These are phyloP conservation scores for Ruellia speciosa DNA, from an alignment of 305 asterid species.

Conservation along the genomic window DNA sequence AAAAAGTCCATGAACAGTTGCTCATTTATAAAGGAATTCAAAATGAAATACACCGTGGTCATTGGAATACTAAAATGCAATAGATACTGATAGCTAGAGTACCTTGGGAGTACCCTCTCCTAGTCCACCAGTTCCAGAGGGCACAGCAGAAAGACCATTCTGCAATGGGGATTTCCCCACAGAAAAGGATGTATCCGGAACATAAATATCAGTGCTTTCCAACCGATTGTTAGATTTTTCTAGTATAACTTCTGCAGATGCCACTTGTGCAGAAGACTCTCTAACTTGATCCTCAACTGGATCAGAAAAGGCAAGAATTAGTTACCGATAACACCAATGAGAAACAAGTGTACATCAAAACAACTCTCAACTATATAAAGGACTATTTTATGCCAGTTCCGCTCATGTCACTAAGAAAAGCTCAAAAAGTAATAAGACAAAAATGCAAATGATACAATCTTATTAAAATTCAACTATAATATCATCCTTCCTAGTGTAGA, in stretches of 20 bases:
- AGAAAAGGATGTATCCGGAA: conserved; percentile 55
- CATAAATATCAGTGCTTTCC: conserved; percentile 45
- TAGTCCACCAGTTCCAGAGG: conserved; percentile 64
- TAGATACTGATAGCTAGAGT: conserved; percentile 14
- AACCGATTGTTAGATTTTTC: conserved; percentile 35
- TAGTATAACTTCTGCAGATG: conserved; percentile 28
- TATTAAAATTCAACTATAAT: background rate
- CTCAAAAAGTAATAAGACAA: conserved; percentile 11
- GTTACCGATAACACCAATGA: conserved; percentile 17
- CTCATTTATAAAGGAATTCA: background rate
- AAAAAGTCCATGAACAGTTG: background rate
- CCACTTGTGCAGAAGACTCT: conserved; percentile 32
- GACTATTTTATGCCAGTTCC: conserved; percentile 7
- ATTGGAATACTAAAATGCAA: conserved; percentile 7
- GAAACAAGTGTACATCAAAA: conserved; percentile 13
- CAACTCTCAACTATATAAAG: conserved; percentile 1
- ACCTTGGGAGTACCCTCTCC: conserved; percentile 99
- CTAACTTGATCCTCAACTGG: conserved; percentile 40
- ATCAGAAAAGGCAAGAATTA: conserved; percentile 16
- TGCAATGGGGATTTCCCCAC: conserved; percentile 79
- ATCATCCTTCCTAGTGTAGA: background rate
- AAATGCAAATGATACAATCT: background rate
- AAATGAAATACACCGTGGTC: background rate
- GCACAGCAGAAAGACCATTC: conserved; percentile 44
- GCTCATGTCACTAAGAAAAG: conserved; percentile 5